A percentile compares a stretch with the other conserved stretches of the same genome.
Conservation (phyloP, 306 rosid genomes). For the Cicer arietinum region DNA sequence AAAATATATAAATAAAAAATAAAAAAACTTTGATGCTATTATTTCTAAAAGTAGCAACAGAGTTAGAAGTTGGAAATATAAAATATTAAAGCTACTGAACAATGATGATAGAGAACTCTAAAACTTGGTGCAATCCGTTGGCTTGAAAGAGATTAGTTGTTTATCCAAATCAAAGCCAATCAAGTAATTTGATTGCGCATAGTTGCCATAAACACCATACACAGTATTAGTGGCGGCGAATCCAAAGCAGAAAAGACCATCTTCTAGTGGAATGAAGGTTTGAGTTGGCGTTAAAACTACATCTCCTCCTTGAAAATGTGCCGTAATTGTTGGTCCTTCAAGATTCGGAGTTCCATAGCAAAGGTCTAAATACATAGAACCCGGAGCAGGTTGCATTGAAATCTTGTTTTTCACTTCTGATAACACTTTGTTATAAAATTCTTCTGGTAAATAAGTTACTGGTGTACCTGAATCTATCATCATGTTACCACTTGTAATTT, state of each 20-base stretch:
- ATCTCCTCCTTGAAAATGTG: neutral
- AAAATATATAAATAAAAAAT: too few relatives aligned
- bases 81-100: too few relatives aligned
- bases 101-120: neutral
- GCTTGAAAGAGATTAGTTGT: slow-evolving; percentile 10
- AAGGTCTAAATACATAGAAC: slow-evolving; percentile 25
- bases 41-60: too few relatives aligned
- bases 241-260: slow-evolving; percentile 41
- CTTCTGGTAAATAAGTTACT: slow-evolving; percentile 35
- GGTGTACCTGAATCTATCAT: slow-evolving; percentile 46
- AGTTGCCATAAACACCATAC: slow-evolving; percentile 40
- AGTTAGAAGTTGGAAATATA: too few relatives aligned
- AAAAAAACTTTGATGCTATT: too few relatives aligned
- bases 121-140: neutral
- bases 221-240: neutral
- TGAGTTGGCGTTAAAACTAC: neutral
- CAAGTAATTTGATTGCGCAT: slow-evolving; percentile 52
- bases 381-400: slow-evolving; percentile 37
- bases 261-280: slow-evolving; percentile 46
- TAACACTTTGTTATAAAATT: slow-evolving; percentile 40
- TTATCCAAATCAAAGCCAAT: slow-evolving; percentile 52
- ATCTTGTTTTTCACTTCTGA: slow-evolving; percentile 41
- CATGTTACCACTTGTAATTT: slow-evolving; percentile 45
- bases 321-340: neutral
- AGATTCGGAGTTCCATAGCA: slow-evolving; percentile 45